Percentiles rank a stretch among this genome's conserved stretches.
Evolutionary conservation across 129 eudicot species (phyloP).

Genomic region (Scalesia atractyloides): DNA sequence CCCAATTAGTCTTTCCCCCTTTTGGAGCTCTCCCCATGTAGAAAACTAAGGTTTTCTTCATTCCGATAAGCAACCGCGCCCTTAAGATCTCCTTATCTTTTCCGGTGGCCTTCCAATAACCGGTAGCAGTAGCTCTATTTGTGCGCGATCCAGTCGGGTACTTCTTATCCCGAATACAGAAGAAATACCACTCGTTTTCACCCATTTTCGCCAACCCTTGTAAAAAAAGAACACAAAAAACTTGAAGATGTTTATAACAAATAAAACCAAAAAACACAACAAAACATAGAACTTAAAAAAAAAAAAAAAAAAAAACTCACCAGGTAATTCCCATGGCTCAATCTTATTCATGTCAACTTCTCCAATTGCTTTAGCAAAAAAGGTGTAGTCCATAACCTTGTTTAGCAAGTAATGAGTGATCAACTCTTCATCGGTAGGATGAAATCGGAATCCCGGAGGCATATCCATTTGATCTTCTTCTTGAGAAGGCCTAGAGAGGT

Average conservation of each 20-base stretch:
- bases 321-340: conserved; percentile 97
- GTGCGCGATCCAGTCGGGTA: conserved; percentile 93
- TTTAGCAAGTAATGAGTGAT: conserved; percentile 77
- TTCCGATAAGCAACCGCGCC: conserved; percentile 68
- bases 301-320: conserved; percentile 45
- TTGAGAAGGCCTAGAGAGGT: conserved; percentile 25
- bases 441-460: conserved; percentile 96
- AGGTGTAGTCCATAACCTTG: conserved; percentile 56
- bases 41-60: conserved; percentile 93
- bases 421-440: conserved; percentile 93
- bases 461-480: conserved; percentile 61
- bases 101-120: conserved; percentile 98
- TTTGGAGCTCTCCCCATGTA: conserved; percentile 95
- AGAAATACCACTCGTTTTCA: conserved; percentile 94
- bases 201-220: conserved; percentile 86
- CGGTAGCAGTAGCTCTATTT: conserved; percentile 84
- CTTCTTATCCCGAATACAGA: conserved; percentile 85
- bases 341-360: conserved; percentile 92
- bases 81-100: conserved; percentile 83
- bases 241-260: not conserved
- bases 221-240: not conserved
- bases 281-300: not conserved
- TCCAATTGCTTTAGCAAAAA: conserved; percentile 80
- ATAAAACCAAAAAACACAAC: not conserved
- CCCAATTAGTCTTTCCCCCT: conserved; percentile 91